Evolutionary conservation across 192 early-diverging fungal species (phyloP).

Genomic region (Backusella liffmaniae): DNA sequence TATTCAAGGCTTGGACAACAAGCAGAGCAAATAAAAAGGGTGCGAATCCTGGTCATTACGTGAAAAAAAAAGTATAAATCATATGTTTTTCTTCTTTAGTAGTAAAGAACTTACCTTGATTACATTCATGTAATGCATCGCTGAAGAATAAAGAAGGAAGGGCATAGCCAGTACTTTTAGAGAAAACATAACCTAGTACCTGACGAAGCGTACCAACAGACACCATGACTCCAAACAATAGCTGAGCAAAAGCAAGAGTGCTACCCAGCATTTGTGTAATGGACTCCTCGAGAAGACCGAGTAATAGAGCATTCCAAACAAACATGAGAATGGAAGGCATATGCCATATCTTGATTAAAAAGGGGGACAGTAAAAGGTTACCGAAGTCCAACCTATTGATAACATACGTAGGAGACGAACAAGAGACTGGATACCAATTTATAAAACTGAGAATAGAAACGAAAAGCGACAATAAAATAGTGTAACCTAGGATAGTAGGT

Average conservation of each 20-base stretch:
- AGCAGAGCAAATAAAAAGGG: conserved; percentile 50
- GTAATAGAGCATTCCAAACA: conserved; percentile 40
- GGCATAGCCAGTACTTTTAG: conserved; percentile 44
- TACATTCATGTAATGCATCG: conserved; percentile 51
- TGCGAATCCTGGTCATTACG: conserved; percentile 34
- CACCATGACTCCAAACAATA: conserved; percentile 26
- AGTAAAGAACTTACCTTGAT: conserved; percentile 41
- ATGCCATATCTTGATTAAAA: conserved; percentile 18
- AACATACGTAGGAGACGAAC: conserved; percentile 26
- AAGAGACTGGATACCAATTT: conserved; percentile 12
- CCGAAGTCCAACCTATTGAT: conserved; percentile 26
- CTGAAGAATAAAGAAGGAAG: conserved; percentile 48
- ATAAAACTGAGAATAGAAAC: conserved; percentile 24
- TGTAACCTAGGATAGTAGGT: conserved; percentile 27
- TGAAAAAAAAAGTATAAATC: not conserved
- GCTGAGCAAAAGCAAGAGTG: conserved; percentile 36
- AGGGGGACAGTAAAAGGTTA: conserved; percentile 37
- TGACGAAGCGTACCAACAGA: conserved; percentile 33
- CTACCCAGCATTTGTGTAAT: conserved; percentile 43
- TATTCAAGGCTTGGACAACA: conserved; percentile 42
- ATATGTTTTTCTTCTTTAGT: not conserved
- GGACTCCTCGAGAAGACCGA: conserved; percentile 50
- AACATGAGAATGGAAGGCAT: conserved; percentile 25
- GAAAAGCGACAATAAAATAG: conserved; percentile 22
- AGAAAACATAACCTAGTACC: conserved; percentile 46